phyloP scores from a whole-genome alignment of 176 grass and related monocot genomes.

The Alopecurus myosuroides region DNA sequence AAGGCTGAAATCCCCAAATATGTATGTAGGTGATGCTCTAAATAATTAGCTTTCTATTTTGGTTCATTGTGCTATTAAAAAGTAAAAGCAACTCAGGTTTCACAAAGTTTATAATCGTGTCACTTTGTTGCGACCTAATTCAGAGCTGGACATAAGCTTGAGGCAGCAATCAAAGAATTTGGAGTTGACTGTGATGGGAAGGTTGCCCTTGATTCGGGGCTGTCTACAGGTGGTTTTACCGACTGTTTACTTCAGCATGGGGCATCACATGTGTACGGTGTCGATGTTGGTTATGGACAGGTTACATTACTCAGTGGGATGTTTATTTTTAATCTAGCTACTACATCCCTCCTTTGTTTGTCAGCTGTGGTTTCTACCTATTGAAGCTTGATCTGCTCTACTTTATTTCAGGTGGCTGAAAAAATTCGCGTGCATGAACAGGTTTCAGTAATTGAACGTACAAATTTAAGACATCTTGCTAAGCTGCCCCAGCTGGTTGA shows the following conservation, averaged over 20 bases:
- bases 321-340: background rate
- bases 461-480: conserved; percentile 94
- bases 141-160: conserved; percentile 97
- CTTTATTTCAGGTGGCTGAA: conserved; percentile 84
- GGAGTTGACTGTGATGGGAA: conserved; percentile 75
- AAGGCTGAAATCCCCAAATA: conserved; percentile 95
- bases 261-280: conserved; percentile 76
- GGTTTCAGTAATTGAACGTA: conserved; percentile 81
- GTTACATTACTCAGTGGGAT: conserved; percentile 31
- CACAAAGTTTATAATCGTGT: background rate
- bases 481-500: conserved; percentile 72
- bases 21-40: conserved; percentile 99
- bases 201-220: conserved; percentile 91
- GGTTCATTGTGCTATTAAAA: background rate
- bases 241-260: conserved; percentile 96
- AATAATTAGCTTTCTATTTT: conserved; percentile 15
- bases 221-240: conserved; percentile 96
- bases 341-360: background rate
- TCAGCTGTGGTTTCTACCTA: background rate
- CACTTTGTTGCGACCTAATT: conserved; percentile 17
- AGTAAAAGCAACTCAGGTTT: background rate
- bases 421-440: conserved; percentile 75
- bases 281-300: conserved; percentile 99
- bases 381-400: background rate
- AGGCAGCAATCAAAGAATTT: conserved; percentile 89